These are phyloP conservation scores for Tetradesmus lagerheimii DNA, from an alignment of 139 green algal species.

Conservation along the genomic window DNA sequence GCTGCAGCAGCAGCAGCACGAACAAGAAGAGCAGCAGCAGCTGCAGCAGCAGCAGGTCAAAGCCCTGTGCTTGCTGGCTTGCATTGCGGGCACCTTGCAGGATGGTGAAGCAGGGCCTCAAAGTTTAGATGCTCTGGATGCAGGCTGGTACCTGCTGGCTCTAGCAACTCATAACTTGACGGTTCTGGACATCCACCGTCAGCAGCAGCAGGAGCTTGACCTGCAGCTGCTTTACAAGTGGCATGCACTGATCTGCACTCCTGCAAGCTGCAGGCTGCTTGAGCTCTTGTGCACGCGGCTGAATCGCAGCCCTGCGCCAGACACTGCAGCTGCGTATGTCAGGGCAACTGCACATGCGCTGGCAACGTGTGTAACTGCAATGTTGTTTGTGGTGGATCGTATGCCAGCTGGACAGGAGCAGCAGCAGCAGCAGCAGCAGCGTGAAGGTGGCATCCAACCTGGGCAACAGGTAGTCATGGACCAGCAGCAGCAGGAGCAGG, in stretches of 20 bases:
- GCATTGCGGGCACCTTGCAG: background rate
- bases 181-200: background rate
- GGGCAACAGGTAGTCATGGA: background rate
- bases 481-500: background rate
- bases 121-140: background rate
- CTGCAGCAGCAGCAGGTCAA: background rate
- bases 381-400: background rate
- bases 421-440: conserved; percentile 13
- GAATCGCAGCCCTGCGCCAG: too few relatives aligned
- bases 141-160: background rate
- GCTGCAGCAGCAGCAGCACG: background rate
- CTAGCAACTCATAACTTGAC: background rate
- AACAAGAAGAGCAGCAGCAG: background rate
- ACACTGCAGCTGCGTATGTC: background rate
- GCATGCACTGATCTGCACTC: background rate
- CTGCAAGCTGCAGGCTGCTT: background rate
- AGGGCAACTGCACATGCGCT: background rate
- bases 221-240: background rate
- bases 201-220: background rate
- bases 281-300: background rate
- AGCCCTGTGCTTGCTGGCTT: background rate
- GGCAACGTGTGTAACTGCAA: background rate
- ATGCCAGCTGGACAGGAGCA: background rate
- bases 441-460: background rate
- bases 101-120: background rate